phyloP scores from a whole-genome alignment of 306 rosid species.

The Potentilla sterilis region DNA sequence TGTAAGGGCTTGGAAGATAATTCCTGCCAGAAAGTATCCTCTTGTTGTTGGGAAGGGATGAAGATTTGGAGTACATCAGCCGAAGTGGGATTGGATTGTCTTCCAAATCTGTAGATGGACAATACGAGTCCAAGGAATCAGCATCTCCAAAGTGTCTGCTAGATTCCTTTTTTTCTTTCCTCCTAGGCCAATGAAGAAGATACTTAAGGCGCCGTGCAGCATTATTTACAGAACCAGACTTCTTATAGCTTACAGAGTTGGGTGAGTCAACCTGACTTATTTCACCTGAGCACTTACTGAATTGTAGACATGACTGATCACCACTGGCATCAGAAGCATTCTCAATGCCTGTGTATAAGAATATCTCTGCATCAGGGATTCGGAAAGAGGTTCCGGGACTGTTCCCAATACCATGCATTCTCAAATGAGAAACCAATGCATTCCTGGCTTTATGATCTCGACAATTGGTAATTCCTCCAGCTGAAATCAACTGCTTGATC shows the following conservation, averaged over 20 bases:
- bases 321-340: slow-evolving; percentile 48
- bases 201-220: slow-evolving; percentile 54
- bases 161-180: slow-evolving; percentile 43
- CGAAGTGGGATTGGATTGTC: slow-evolving; percentile 59
- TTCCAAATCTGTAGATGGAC: slow-evolving; percentile 34
- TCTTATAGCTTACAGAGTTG: slow-evolving; percentile 42
- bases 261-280: slow-evolving; percentile 36
- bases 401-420: slow-evolving; percentile 53
- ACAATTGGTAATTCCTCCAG: slow-evolving; percentile 62
- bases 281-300: slow-evolving; percentile 43
- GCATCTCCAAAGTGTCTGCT: slow-evolving; percentile 38
- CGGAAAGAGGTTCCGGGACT: slow-evolving; percentile 90
- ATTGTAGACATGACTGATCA: slow-evolving; percentile 41
- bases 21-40: slow-evolving; percentile 40
- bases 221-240: slow-evolving; percentile 37
- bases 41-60: slow-evolving; percentile 56
- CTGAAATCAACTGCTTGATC: slow-evolving; percentile 61
- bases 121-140: slow-evolving; percentile 41
- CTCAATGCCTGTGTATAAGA: slow-evolving; percentile 70
- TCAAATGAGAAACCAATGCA: slow-evolving; percentile 59
- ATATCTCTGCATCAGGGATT: slow-evolving; percentile 89
- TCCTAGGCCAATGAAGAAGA: slow-evolving; percentile 61
- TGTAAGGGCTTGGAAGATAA: slow-evolving; percentile 59
- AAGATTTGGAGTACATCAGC: slow-evolving; percentile 49
- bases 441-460: slow-evolving; percentile 42